phyloP scores from a whole-genome alignment of 495 filamentous ascomycete species.

The Pyrenopolyporus hunteri region DNA sequence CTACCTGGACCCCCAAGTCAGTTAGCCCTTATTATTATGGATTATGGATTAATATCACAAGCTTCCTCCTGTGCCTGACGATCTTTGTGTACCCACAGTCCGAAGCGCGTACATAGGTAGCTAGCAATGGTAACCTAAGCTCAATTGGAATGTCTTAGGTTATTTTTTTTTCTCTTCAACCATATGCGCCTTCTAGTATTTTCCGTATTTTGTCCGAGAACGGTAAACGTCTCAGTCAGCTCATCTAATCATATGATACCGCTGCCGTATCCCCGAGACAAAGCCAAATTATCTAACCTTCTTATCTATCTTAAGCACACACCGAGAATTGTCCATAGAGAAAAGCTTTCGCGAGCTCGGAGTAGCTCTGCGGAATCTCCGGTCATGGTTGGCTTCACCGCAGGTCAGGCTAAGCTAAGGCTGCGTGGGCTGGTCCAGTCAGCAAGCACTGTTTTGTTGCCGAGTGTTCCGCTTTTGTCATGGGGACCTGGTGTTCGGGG shows the following conservation, averaged over 20 bases:
- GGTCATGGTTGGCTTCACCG: conserved; percentile 4
- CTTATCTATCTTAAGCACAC: too few species aligned
- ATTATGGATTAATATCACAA: neutral
- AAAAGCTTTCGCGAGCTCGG: neutral
- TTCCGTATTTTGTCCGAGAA: conserved; percentile 1
- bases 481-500: too few species aligned
- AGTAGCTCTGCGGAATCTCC: neutral
- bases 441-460: too few species aligned
- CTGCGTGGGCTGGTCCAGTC: too few species aligned
- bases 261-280: conserved; percentile 10
- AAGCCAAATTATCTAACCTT: neutral
- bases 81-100: conserved; percentile 7
- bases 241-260: neutral
- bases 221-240: neutral
- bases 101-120: neutral
- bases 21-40: neutral
- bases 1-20: too few species aligned
- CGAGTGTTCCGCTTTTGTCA: neutral
- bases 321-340: neutral
- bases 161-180: neutral
- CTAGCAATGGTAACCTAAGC: too few species aligned
- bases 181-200: neutral
- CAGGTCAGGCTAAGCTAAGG: conserved; percentile 1
- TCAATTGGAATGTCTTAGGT: too few species aligned
- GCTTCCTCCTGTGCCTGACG: conserved; percentile 5